Percentiles rank a stretch among this genome's conserved stretches.
phyloP scores from a whole-genome alignment of 2,329 filamentous ascomycete genomes.

The Aaosphaeria arxii region DNA sequence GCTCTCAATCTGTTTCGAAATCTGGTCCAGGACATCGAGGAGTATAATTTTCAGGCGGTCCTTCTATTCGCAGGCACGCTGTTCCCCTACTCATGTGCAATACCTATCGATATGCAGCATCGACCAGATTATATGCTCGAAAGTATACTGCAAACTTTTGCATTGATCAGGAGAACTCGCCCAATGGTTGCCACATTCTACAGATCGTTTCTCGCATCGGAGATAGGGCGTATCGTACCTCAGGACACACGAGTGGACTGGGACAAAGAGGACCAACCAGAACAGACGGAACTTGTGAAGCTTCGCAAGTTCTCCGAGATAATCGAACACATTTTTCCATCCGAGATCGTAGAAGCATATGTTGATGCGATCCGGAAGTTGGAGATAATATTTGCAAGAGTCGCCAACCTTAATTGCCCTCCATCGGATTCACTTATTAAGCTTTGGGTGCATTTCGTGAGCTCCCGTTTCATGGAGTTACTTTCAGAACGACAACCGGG shows the following conservation, averaged over 20 bases:
- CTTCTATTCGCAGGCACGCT: conserved; percentile 17
- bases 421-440: conserved; percentile 24
- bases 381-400: conserved; percentile 18
- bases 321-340: conserved; percentile 21
- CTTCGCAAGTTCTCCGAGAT: conserved; percentile 22
- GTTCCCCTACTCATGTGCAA: conserved; percentile 22
- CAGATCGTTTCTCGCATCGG: conserved; percentile 6
- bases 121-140: conserved; percentile 16
- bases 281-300: conserved; percentile 17
- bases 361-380: conserved; percentile 18
- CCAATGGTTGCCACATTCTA: conserved; percentile 22
- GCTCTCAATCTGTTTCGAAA: conserved; percentile 17
- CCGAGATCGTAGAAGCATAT: conserved; percentile 27
- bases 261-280: conserved; percentile 10
- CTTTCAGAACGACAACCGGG: conserved; percentile 27
- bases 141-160: conserved; percentile 18
- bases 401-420: conserved; percentile 5
- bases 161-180: conserved; percentile 18
- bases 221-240: conserved; percentile 16
- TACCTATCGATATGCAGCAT: conserved; percentile 8
- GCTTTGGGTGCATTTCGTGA: conserved; percentile 23
- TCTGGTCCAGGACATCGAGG: conserved; percentile 29
- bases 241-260: conserved; percentile 18
- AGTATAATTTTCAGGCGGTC: conserved; percentile 39
- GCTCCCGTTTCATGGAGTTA: conserved; percentile 23